A percentile compares a stretch with the other conserved stretches of the same genome.
These are phyloP conservation scores for Huiozyma sinensis DNA, from an alignment of 805 yeast genomes.

Conservation along the genomic window DNA sequence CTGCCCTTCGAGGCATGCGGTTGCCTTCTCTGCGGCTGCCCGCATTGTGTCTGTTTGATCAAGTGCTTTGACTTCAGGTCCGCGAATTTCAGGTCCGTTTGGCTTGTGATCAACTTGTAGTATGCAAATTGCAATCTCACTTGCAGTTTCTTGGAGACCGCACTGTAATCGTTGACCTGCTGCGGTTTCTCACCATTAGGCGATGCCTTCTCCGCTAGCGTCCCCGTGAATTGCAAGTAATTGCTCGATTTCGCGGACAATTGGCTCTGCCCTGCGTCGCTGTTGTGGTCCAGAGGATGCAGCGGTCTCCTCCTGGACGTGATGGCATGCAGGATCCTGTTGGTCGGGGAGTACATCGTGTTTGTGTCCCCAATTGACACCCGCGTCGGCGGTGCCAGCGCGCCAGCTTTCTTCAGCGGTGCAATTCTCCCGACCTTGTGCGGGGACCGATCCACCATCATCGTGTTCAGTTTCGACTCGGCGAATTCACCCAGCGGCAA, in stretches of 20 bases:
- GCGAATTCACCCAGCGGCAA: constrained; percentile 21
- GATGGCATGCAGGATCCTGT: constrained; percentile 1
- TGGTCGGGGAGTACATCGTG: constrained; percentile 2
- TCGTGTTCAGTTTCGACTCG: constrained; percentile 17
- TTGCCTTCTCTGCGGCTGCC: not conserved
- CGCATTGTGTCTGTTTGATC: not conserved
- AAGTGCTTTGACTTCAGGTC: constrained; percentile 7
- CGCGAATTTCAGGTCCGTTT: constrained; percentile 22
- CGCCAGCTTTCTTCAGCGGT: not conserved
- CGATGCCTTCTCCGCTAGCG: too few relatives aligned
- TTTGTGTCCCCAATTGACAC: not conserved
- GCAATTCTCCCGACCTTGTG: not conserved
- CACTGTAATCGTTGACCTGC: constrained; percentile 6
- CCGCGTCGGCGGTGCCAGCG: not conserved
- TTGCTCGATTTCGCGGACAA: not conserved
- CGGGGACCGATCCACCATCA: not conserved
- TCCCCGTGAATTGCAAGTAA: not conserved
- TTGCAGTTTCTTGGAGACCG: constrained; percentile 29
- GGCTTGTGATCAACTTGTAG: constrained; percentile 41
- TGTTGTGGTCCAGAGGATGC: not conserved
- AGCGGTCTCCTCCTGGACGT: not conserved
- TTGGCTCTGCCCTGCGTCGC: not conserved
- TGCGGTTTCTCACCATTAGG: too few relatives aligned
- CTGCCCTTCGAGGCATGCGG: not conserved
- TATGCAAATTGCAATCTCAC: constrained; percentile 42